phyloP scores from a whole-genome alignment of 139 green algal species.

The Chlorokybus atmophyticus region DNA sequence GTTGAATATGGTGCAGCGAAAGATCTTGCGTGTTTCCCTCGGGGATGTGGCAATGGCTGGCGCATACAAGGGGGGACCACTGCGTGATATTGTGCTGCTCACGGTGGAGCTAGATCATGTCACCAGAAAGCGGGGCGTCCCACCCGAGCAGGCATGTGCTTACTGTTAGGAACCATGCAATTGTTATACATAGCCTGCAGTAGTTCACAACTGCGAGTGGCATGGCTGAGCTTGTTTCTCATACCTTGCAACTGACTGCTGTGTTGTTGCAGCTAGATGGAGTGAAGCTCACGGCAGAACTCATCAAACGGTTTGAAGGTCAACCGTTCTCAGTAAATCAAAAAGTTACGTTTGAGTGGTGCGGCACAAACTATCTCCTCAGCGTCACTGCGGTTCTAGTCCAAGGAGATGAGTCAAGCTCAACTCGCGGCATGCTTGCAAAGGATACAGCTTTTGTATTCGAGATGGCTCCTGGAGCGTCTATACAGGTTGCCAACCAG shows the following conservation, averaged over 20 bases:
- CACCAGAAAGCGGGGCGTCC: conserved; percentile 28
- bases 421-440: conserved; percentile 24
- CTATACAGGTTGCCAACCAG: conserved; percentile 46
- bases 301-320: conserved; percentile 7
- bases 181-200: background rate
- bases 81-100: conserved; percentile 41
- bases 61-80: too few species aligned
- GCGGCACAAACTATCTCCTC: conserved; percentile 64
- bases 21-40: too few species aligned
- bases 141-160: conserved; percentile 4
- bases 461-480: conserved; percentile 15
- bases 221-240: conserved; percentile 1
- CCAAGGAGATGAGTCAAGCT: conserved; percentile 12
- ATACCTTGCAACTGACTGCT: background rate
- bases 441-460: conserved; percentile 25
- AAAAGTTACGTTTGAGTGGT: conserved; percentile 74
- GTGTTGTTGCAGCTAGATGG: conserved; percentile 6
- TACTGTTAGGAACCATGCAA: background rate
- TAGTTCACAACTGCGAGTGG: background rate
- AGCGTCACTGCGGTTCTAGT: conserved; percentile 40
- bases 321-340: conserved; percentile 59
- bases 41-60: too few species aligned
- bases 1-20: conserved; percentile 3
- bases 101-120: conserved; percentile 54
- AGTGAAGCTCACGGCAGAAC: background rate